Evolutionary conservation across 495 filamentous ascomycete genomes (phyloP).

Genomic region (Amniculicola lignicola): DNA sequence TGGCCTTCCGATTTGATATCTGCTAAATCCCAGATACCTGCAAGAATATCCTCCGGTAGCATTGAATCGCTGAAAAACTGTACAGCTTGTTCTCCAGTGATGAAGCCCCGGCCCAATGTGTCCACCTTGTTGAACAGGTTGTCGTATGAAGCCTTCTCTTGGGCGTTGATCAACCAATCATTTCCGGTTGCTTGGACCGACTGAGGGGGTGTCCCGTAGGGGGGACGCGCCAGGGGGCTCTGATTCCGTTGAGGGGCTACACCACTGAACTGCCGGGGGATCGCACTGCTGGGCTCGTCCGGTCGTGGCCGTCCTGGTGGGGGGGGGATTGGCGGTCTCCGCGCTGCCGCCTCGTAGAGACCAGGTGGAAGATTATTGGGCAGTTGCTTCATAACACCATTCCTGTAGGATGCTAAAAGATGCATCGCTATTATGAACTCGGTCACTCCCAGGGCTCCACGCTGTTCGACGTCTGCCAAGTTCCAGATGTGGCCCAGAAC

Average conservation of each 20-base stretch:
- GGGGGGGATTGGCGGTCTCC: constrained; percentile 55
- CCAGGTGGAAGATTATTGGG: constrained; percentile 79
- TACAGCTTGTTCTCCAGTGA: constrained; percentile 94
- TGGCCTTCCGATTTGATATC: constrained; percentile 90
- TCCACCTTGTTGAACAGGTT: constrained; percentile 78
- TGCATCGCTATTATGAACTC: constrained; percentile 99
- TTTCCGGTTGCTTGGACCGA: constrained; percentile 63
- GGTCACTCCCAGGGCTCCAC: constrained; percentile 80
- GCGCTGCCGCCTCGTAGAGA: constrained; percentile 86
- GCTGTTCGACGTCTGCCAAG: constrained; percentile 86
- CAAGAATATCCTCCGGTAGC: constrained; percentile 82
- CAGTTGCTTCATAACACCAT: constrained; percentile 70
- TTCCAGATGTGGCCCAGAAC: constrained; percentile 91
- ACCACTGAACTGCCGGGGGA: constrained; percentile 73
- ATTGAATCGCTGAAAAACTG: constrained; percentile 89
- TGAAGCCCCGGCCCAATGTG: constrained; percentile 70
- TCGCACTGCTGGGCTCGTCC: constrained; percentile 40
- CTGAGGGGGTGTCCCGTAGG: constrained; percentile 50
- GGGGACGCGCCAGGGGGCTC: constrained; percentile 66
- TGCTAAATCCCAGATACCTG: constrained; percentile 96
- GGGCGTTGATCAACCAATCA: constrained; percentile 77
- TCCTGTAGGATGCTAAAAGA: constrained; percentile 84
- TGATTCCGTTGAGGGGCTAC: constrained; percentile 57
- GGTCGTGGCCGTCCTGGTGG: constrained; percentile 27
- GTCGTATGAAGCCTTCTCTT: constrained; percentile 85